These are phyloP conservation scores for Pyrus hybrid DNA, from an alignment of 331 rosid species.

Conservation along the genomic window DNA sequence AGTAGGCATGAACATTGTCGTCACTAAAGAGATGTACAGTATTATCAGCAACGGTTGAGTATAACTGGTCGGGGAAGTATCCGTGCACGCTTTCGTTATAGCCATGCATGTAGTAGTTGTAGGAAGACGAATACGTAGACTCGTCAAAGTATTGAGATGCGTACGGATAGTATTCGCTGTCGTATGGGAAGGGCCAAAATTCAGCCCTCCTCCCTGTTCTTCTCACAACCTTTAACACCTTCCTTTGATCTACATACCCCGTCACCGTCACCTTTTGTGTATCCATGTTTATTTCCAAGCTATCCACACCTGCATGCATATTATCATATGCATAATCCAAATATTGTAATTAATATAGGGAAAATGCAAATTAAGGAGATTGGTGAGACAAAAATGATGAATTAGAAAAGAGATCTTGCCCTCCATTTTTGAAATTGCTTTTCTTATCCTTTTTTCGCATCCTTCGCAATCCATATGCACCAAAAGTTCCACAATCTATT, in stretches of 20 bases:
- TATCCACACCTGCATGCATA: conserved; percentile 52
- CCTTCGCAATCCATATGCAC: conserved; percentile 93
- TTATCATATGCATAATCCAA: background rate
- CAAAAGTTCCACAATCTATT: conserved; percentile 32
- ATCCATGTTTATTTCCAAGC: conserved; percentile 60
- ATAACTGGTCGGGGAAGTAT: conserved; percentile 45
- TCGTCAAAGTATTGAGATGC: conserved; percentile 55
- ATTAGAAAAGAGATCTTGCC: background rate
- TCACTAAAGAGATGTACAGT: conserved; percentile 65
- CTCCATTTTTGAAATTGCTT: too few relatives aligned
- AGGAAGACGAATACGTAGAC: conserved; percentile 45
- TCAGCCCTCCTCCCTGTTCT: conserved; percentile 78
- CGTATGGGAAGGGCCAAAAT: conserved; percentile 81
- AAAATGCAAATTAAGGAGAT: background rate
- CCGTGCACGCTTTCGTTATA: conserved; percentile 46
- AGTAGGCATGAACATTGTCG: conserved; percentile 30
- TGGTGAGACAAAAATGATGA: background rate
- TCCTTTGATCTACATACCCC: conserved; percentile 42
- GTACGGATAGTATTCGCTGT: conserved; percentile 56
- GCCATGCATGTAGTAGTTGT: conserved; percentile 56
- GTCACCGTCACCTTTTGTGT: conserved; percentile 47
- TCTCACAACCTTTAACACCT: conserved; percentile 34
- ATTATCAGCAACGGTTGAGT: conserved; percentile 22
- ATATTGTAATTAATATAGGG: background rate
- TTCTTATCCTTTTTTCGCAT: conserved; percentile 20